Conservation (phyloP, 371 early-diverging fungal genomes). For the Apophysomyces trapeziformis region DNA sequence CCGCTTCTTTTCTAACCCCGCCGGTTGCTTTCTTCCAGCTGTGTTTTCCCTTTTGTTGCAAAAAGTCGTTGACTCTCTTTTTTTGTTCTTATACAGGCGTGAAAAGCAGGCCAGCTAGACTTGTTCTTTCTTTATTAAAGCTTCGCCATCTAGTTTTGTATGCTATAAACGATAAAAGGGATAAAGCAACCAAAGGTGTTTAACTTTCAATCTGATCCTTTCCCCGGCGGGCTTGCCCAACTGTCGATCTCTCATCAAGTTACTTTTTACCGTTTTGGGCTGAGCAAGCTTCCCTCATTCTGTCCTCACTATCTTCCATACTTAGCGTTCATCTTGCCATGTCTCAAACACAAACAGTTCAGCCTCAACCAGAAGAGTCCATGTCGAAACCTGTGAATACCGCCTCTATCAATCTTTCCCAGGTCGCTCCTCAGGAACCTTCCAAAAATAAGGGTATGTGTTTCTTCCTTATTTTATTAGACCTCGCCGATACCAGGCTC, state of each 20-base stretch:
- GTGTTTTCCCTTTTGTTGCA: too few relatives aligned
- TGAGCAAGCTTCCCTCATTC: not conserved
- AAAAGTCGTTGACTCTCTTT: too few relatives aligned
- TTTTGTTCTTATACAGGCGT: too few relatives aligned
- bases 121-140: not conserved
- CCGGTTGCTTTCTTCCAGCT: too few relatives aligned
- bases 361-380: slow-evolving; percentile 6
- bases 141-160: not conserved
- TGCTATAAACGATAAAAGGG: not conserved
- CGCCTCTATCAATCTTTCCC: slow-evolving; percentile 8
- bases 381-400: not conserved
- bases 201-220: slow-evolving; percentile 3
- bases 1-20: too few relatives aligned
- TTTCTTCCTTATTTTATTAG: not conserved
- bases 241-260: slow-evolving; percentile 5
- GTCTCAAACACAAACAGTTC: slow-evolving; percentile 13
- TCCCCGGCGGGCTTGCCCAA: not conserved
- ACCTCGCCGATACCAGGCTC: not conserved
- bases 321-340: slow-evolving; percentile 7
- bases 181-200: not conserved
- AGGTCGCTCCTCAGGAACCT: slow-evolving; percentile 15
- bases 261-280: slow-evolving; percentile 1
- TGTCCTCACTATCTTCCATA: not conserved
- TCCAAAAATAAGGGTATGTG: slow-evolving; percentile 3
- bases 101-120: too few relatives aligned